Evolutionary conservation across 495 filamentous ascomycete genomes (phyloP), one percentile per base, ranked within the genome.

Genomic region (Tuber melanosporum): DNA sequence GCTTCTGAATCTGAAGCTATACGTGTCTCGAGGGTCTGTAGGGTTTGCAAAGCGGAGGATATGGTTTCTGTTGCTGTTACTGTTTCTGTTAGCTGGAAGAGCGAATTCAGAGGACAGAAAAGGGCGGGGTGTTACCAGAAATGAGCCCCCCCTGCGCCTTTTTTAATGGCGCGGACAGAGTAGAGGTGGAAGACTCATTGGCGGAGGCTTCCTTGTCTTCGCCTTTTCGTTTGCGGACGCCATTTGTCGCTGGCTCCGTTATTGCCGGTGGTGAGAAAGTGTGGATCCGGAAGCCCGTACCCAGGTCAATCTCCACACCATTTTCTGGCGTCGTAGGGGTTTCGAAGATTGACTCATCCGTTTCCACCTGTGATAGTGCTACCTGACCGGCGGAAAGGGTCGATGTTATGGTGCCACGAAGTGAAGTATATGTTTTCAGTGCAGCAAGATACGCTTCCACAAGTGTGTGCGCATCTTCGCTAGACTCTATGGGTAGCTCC

Each of bases 1-100:
- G 57, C 57, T 36, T 66, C 57, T 66, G 57, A 66, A 66, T 66
- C 57, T 36, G 57, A 66, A 66, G 14, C 12, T 66, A 66, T 66
- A 17, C 57, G 57, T 32, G 57, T 36, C 15, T 66, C 57, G 3
- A 66, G 57, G 26, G 57, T 36, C 15, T 66, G 12, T 66, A 66
- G 12, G 32, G 57, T 66, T 36, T 66, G 57, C 32, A 66, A 17
- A 36, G 26, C 32, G 12, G 57, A 66, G 14, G 4, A 17, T 17
- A 66, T 36, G 57, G 57, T 7, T 36, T 26, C 9, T 26, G 14
- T 17, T 15, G 26, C 36, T 66, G 57, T 66, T 36, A 26, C 57
- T 66, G 7, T 36, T 17, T 26, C 15, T 36, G 57, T 66, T 66
- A 66, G 32, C 15, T 36, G 9, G 52, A 57, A 36, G 57, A 19